Evolutionary conservation across 176 grass and related monocot species (phyloP).

Genomic region (Eleusine indica): DNA sequence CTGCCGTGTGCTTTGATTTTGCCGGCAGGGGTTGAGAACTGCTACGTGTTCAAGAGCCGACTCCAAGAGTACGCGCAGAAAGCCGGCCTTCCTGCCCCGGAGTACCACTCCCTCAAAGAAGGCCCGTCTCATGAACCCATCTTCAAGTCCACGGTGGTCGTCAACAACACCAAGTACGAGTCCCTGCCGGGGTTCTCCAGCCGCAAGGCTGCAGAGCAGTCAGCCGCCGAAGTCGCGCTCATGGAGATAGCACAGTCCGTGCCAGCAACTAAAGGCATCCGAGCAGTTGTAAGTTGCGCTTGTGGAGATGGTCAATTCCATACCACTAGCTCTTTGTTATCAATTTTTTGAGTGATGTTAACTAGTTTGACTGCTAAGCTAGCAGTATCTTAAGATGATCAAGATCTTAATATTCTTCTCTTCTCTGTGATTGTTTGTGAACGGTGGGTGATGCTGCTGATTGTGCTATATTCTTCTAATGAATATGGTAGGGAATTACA

Average conservation of each 20-base stretch:
- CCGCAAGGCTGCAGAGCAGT: constrained; percentile 89
- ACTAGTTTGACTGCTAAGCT: not conserved
- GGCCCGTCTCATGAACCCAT: constrained; percentile 87
- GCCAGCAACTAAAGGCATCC: constrained; percentile 27
- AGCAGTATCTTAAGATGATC: not conserved
- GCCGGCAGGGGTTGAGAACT: not conserved
- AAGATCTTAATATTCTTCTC: not conserved
- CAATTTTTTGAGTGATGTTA: not conserved
- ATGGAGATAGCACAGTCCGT: constrained; percentile 56
- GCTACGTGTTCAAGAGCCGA: constrained; percentile 81
- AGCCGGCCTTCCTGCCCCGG: constrained; percentile 64
- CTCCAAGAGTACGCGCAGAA: constrained; percentile 86
- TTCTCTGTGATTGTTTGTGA: not conserved
- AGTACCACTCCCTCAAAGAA: constrained; percentile 84
- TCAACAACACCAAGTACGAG: constrained; percentile 71
- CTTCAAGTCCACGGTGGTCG: constrained; percentile 80
- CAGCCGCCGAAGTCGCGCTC: constrained; percentile 85
- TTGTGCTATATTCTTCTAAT: not conserved
- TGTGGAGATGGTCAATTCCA: too few relatives aligned
- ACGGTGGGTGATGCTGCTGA: too few relatives aligned
- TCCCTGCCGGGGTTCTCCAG: constrained; percentile 84
- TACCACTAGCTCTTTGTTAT: not conserved
- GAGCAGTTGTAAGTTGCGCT: constrained; percentile 43
- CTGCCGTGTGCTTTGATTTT: constrained; percentile 3
- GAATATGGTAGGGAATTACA: not conserved